Conservation (phyloP, 805 yeast genomes). For the Yamadazyma paraphyllophila region DNA sequence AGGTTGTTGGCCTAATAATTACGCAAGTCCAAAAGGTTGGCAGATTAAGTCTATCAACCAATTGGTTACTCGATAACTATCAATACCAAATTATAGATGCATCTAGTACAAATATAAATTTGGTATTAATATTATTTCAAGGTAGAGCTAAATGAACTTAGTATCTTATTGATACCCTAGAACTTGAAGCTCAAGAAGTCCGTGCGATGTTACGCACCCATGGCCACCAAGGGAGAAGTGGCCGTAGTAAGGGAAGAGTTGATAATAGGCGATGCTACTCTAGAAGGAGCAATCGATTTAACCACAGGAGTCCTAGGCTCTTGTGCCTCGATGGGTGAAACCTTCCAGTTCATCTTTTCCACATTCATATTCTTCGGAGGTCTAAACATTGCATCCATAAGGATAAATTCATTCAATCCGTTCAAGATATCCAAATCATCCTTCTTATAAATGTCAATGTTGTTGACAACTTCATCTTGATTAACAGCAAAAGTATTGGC, state of each 20-base stretch:
- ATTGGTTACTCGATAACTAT: slow-evolving; percentile 2
- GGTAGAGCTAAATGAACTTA: slow-evolving; percentile 9
- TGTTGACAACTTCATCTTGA: slow-evolving; percentile 15
- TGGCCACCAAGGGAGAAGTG: slow-evolving; percentile 10
- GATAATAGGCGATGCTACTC: not conserved
- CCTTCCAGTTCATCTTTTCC: slow-evolving; percentile 10
- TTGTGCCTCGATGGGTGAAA: slow-evolving; percentile 2
- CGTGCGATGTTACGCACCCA: slow-evolving; percentile 14
- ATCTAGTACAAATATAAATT: not conserved
- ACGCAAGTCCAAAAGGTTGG: not conserved
- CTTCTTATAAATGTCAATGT: slow-evolving; percentile 14
- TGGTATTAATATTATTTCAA: slow-evolving; percentile 5
- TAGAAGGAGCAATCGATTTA: not conserved
- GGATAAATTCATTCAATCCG: slow-evolving; percentile 13
- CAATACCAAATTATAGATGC: not conserved
- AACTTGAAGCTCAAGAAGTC: not conserved
- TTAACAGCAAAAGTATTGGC: slow-evolving; percentile 31
- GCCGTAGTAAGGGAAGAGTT: slow-evolving; percentile 1
- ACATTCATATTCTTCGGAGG: slow-evolving; percentile 15
- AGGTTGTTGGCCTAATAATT: not conserved
- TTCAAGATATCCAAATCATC: slow-evolving; percentile 14
- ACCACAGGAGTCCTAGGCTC: not conserved
- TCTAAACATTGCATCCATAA: slow-evolving; percentile 22
- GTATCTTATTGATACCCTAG: slow-evolving; percentile 6
- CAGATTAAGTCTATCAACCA: too few species aligned